These are phyloP conservation scores for Didymella arachidicola DNA, from an alignment of 2,329 filamentous ascomycete genomes.

Conservation along the genomic window DNA sequence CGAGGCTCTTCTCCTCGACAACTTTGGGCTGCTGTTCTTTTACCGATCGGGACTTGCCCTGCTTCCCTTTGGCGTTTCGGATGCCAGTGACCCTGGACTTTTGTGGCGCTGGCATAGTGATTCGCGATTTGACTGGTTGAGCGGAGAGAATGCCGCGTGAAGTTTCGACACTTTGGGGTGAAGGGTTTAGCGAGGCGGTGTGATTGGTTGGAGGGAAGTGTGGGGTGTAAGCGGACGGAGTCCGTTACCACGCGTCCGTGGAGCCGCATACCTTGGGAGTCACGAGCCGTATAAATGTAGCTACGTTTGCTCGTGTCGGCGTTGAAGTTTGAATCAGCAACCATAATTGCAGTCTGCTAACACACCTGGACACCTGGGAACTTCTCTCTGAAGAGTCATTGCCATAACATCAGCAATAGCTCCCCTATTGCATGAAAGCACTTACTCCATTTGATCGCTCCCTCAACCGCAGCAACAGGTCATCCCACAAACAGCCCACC, in stretches of 20 bases:
- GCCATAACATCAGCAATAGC: too few species aligned
- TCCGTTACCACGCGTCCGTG: not conserved
- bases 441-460: too few species aligned
- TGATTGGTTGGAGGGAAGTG: slow-evolving; percentile 14
- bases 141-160: slow-evolving; percentile 20
- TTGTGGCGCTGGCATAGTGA: slow-evolving; percentile 15
- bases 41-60: slow-evolving; percentile 13
- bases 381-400: too few species aligned
- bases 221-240: slow-evolving; percentile 11
- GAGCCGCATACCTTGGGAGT: not conserved
- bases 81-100: slow-evolving; percentile 19
- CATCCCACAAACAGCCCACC: slow-evolving; percentile 2
- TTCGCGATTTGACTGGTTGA: not conserved
- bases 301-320: not conserved
- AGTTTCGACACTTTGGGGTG: slow-evolving; percentile 19
- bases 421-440: too few species aligned
- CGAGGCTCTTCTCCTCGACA: slow-evolving; percentile 10
- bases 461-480: too few species aligned
- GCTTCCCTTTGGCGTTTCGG: slow-evolving; percentile 28
- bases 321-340: not conserved
- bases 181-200: slow-evolving; percentile 18
- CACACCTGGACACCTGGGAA: too few species aligned
- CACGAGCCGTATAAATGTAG: not conserved
- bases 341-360: too few species aligned
- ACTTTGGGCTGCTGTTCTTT: slow-evolving; percentile 23